A percentile compares a stretch with the other conserved stretches of the same genome.
Conservation (phyloP, 768 basidiomycete species). For the Lactarius evosmus region DNA sequence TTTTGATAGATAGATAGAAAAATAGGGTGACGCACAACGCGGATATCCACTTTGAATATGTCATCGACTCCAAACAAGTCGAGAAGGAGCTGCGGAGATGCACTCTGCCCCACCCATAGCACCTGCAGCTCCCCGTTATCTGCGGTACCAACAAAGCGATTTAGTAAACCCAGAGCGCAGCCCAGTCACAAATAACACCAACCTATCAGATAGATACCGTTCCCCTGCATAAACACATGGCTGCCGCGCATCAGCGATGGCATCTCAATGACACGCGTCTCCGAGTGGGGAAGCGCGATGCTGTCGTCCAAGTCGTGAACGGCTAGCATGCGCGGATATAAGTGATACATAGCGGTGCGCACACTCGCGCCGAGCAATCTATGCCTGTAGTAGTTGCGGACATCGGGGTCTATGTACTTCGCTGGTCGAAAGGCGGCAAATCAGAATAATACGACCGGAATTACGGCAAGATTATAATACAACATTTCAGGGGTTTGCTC, state of each 20-base stretch:
- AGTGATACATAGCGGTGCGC: conserved; percentile 64
- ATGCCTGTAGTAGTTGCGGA: conserved; percentile 82
- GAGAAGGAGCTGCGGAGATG: conserved; percentile 73
- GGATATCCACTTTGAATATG: conserved; percentile 60
- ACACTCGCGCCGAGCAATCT: conserved; percentile 68
- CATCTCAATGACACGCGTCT: conserved; percentile 55
- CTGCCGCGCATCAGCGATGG: conserved; percentile 81
- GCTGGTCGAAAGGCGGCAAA: conserved; percentile 42
- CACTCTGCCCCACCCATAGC: conserved; percentile 85
- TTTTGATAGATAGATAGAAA: neutral
- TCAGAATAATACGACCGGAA: neutral
- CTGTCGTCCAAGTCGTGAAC: conserved; percentile 78
- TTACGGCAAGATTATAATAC: neutral
- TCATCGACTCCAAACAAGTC: conserved; percentile 88
- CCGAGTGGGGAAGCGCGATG: conserved; percentile 63
- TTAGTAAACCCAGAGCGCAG: neutral
- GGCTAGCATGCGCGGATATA: conserved; percentile 87
- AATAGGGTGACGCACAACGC: conserved; percentile 58
- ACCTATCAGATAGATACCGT: conserved; percentile 95
- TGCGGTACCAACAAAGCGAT: conserved; percentile 35
- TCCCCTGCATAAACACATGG: conserved; percentile 82
- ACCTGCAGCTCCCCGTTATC: conserved; percentile 88
- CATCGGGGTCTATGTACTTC: conserved; percentile 88
- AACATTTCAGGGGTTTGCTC: conserved; percentile 89
- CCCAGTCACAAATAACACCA: conserved; percentile 28